Base-by-base conservation (phyloP, 768 basidiomycete genomes). In the Lactifluus volemus region DNA sequence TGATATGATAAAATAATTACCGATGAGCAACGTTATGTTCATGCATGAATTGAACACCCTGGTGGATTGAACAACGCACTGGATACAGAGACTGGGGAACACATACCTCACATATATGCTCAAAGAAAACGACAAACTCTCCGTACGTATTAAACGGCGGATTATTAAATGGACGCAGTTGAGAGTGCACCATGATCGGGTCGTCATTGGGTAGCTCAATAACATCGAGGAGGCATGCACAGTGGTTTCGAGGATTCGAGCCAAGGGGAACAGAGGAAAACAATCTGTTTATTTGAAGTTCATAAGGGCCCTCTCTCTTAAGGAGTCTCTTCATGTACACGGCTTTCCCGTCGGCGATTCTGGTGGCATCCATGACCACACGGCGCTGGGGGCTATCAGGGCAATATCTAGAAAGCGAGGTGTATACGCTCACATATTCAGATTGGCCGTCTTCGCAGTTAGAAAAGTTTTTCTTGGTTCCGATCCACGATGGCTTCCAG, bases 91-190 rank as follows among this genome's bases (percentile, higher is more conserved):
- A 1, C 0, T 4, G 25, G 8, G 4, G 12, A 4, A 21, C 2
- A 50, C 60, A 3, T 10, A 74, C 76, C 69, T 77, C 75, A n/a
- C 77, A 68, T 0, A 75, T 41, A 53, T 77, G 75, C 0, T 57
- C 49, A 34, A 74, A 63, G 47, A 70, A 75, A 2, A 69, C 70
- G 1, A 77, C 52, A 1, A 67, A 70, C 63, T 78, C 76, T 1
- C 77, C 74, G 2, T 73, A 54, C 0, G 73, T 76, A 25, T 69
- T 55, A 53, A 77, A 71, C 0, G 36, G 64, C 0, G 75, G 75
- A 1, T 71, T 59, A 38, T 71, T 38, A 56, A 53, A 71, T 5
- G 17, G 25, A 0, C 70, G 66, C 12, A 76, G 56, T 1, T 70
- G 60, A 1, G 76, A 70, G 67, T 75, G 70, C 9, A 77, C 74